Base-by-base conservation (phyloP, 306 rosid species). In the Begonia loranthoides region DNA sequence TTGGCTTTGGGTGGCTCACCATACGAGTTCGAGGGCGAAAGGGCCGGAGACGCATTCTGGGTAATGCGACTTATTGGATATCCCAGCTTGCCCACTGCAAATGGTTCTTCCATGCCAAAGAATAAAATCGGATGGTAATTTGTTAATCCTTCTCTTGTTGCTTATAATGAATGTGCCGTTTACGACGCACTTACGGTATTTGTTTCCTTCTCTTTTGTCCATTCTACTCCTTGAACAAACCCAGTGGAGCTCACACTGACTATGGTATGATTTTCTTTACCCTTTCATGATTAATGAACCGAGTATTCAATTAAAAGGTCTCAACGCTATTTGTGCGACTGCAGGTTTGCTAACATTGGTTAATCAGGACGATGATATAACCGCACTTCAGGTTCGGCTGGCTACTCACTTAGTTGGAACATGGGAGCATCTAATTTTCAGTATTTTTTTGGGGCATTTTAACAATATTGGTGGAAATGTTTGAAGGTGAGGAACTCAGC, bases 11-110 rank as follows among this genome's bases (percentile, higher is more conserved):
- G 88, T 11, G 95, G 94, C 59, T 76, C 94, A 8, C 82, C 92
- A 7, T 67, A 80, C 59, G 99, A 86, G 69, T 86, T 90, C 61
- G 99, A 90, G 72, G 99, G 92, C 41, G 70, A 74, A 8, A 82
- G 87, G 75, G 99, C 95, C 28, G 95, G 95, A 52, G 68, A 90
- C 70, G 76, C 99, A 45, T 90, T 90, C 65, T 90, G 95, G 95
- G 88, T 76, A 10, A 76, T 73, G 81, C 78, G 99, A 36, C 71
- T 85, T 34, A 68, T 82, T 13, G 99, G 95, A 66, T 86, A 90
- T 64, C 99, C 84, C 1, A 86, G 67, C 41, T 57, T 53, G 57
- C 36, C 82, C 62, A 13, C 69, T 45, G 41, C 28, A 65, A 74
- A 85, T 63, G 67, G 66, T 22, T 64, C 52, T 0, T 56, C 50